Evolutionary conservation across 2,329 filamentous ascomycete genomes (phyloP), one percentile per base, ranked within the genome.

Genomic region (Cercospora nicotianae): DNA sequence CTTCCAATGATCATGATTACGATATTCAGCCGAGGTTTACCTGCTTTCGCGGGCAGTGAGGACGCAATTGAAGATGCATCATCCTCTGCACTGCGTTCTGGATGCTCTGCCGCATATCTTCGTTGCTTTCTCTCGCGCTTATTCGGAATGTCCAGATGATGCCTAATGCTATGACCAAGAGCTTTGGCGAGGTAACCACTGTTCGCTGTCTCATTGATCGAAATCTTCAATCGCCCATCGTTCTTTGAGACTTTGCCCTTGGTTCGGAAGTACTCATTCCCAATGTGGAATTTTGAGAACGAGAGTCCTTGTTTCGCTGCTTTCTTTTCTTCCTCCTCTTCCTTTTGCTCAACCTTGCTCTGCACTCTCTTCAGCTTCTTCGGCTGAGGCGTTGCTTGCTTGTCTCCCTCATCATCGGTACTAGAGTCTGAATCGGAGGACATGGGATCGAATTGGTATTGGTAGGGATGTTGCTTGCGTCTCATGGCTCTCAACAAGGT

Each of bases 1-100:
- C 92, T 84, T 2, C 92, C 92, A 72, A 94, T 93, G 6, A 94
- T 90, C 86, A 93, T 93, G 73, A 94, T 89, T 30, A 93, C 91
- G 63, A 95, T 90, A 77, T 93, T 94, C 58, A 95, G 81, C 9
- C 77, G 81, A 1, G 88, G 84, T n/a, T 79, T 66, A 5, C 65
- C 63, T 13, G 72, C 69, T 4, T 68, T 70, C 1, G 71, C 67
- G 8, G 72, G 73, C 60, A 78, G 64, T 0, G 74, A 70, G 28
- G 72, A 71, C 33, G 75, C 70, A 42, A 78, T 69, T 28, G 69
- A 69, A 39, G 71, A 71, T 1, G 72, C 72, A 9, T 75, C 71
- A 9, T 72, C 69, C 5, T 70, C 66, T 7, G 62, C 60, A 13
- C 64, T 51, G 10, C 31, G 39, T 3, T 63, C 36, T 61, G 72